Conservation (phyloP, 1,284 basidiomycete genomes). For the Schizopora paradoxa region DNA sequence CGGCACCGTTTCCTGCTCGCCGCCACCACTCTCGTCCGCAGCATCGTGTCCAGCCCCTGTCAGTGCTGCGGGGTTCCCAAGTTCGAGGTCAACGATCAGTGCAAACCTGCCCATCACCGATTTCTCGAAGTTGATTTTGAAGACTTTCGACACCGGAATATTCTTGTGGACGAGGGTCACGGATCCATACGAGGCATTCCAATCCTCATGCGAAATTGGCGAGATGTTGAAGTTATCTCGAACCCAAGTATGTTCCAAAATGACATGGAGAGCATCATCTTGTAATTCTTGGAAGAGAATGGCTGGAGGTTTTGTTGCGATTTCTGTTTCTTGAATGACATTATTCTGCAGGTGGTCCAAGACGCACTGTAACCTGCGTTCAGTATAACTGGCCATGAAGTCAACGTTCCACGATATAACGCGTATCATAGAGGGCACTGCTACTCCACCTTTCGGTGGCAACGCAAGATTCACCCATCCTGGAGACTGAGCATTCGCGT, state of each 20-base stretch:
- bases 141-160: conserved; percentile 41
- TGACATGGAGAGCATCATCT: conserved; percentile 34
- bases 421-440: conserved; percentile 37
- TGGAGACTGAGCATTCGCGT: no score
- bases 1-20: conserved; percentile 31
- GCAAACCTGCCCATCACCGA: conserved; percentile 48
- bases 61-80: conserved; percentile 34
- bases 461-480: no score
- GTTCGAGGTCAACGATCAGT: conserved; percentile 49
- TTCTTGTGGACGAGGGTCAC: conserved; percentile 58
- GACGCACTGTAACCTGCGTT: conserved; percentile 41
- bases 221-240: conserved; percentile 50
- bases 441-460: conserved; percentile 9
- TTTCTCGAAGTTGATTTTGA: conserved; percentile 44
- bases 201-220: conserved; percentile 46
- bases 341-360: conserved; percentile 48
- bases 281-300: conserved; percentile 66
- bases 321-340: conserved; percentile 36
- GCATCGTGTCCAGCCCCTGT: conserved; percentile 17
- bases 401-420: conserved; percentile 68
- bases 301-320: conserved; percentile 48
- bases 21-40: neutral
- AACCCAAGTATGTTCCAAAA: conserved; percentile 57
- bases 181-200: conserved; percentile 51
- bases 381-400: conserved; percentile 33